These are phyloP conservation scores for Casuarina equisetifolia DNA, from an alignment of 306 rosid genomes.

Conservation along the genomic window DNA sequence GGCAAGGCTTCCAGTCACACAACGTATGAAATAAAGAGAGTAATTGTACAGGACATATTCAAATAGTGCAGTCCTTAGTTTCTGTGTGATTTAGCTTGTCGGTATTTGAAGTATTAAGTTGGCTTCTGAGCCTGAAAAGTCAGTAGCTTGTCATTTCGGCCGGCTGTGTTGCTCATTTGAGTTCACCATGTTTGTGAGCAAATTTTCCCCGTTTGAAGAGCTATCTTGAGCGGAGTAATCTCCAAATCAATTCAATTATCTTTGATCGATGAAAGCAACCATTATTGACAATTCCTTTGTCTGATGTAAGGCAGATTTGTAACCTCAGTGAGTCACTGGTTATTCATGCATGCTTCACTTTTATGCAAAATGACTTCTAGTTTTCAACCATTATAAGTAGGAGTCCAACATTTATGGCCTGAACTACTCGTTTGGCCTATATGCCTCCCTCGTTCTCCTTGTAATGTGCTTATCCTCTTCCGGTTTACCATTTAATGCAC, in stretches of 20 bases:
- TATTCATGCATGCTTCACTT: background rate
- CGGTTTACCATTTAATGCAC: too few relatives aligned
- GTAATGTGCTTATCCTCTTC: background rate
- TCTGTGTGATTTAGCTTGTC: conserved; percentile 6
- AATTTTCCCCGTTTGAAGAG: background rate
- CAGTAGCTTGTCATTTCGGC: background rate
- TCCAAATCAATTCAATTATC: background rate
- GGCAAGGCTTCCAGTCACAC: conserved; percentile 25
- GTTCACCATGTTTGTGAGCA: background rate
- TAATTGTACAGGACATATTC: conserved; percentile 35
- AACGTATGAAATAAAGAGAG: conserved; percentile 29
- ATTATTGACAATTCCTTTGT: too few relatives aligned
- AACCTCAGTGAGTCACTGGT: background rate
- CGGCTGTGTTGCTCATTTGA: background rate
- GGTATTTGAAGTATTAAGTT: background rate
- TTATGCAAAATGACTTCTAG: background rate
- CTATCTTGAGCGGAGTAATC: background rate
- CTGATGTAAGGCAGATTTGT: too few relatives aligned
- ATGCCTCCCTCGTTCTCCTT: background rate
- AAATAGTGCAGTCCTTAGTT: conserved; percentile 22
- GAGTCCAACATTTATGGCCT: background rate
- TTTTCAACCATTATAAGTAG: background rate
- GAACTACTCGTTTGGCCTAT: background rate
- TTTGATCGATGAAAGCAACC: background rate
- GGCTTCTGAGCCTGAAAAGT: background rate